phyloP scores from a whole-genome alignment of 805 yeast species.

The Wickerhamomyces chambardii region DNA sequence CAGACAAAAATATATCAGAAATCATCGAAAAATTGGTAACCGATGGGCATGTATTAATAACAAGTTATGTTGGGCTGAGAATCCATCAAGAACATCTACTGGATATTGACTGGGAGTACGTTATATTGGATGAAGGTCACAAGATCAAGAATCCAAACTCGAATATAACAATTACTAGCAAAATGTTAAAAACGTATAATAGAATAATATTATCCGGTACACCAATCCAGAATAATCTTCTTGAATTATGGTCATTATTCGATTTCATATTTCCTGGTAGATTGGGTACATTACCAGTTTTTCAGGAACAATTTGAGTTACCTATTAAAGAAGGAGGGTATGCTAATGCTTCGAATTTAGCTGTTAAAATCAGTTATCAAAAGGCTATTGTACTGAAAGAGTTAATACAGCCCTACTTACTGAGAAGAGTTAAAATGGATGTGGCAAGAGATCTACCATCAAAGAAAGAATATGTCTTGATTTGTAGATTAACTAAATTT shows the following conservation, averaged over 20 bases:
- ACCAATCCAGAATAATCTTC: conserved; percentile 87
- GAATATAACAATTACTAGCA: conserved; percentile 65
- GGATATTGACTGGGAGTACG: conserved; percentile 41
- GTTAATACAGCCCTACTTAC: conserved; percentile 55
- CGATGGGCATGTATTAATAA: conserved; percentile 77
- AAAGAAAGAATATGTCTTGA: too few species aligned
- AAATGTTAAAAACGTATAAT: conserved; percentile 40
- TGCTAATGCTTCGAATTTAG: conserved; percentile 37
- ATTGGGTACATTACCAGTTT: conserved; percentile 50
- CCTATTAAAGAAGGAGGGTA: conserved; percentile 75
- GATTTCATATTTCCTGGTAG: conserved; percentile 83
- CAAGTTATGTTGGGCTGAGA: conserved; percentile 81
- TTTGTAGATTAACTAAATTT: too few species aligned
- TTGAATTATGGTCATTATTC: conserved; percentile 72
- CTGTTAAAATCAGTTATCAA: conserved; percentile 48
- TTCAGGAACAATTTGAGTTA: conserved; percentile 51
- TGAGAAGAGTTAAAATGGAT: conserved; percentile 77
- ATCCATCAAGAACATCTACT: conserved; percentile 41
- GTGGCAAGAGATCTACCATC: too few species aligned
- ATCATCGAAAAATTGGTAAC: too few species aligned
- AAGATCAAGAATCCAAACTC: conserved; percentile 68
- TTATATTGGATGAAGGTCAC: conserved; percentile 96
- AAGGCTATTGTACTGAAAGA: conserved; percentile 55
- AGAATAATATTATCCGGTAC: conserved; percentile 78
- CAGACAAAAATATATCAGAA: too few species aligned